Evolutionary conservation across 2,329 filamentous ascomycete species (phyloP).

Genomic region (Monilinia polystroma): DNA sequence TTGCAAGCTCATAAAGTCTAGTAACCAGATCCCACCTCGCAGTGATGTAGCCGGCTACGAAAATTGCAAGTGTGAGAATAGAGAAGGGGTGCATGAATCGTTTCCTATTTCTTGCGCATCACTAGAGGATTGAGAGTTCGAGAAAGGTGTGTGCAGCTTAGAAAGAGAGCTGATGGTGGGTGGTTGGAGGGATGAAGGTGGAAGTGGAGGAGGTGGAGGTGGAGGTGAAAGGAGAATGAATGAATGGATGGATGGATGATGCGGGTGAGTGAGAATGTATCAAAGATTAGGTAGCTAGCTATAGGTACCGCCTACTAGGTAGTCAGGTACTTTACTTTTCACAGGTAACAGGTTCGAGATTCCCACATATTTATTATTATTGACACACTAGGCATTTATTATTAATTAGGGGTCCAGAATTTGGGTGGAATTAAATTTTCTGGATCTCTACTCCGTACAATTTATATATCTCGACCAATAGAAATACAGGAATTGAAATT

Average conservation of each 20-base stretch:
- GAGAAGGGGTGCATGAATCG: conserved; percentile 92
- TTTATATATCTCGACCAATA: background rate
- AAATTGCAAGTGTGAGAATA: conserved; percentile 91
- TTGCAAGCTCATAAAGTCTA: conserved; percentile 90
- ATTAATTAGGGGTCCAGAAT: conserved; percentile 14
- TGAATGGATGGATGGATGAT: background rate
- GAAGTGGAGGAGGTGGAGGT: background rate
- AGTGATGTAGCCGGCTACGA: conserved; percentile 99
- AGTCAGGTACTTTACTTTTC: background rate
- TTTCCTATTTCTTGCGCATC: conserved; percentile 38
- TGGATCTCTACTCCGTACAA: conserved; percentile 1
- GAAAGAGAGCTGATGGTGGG: background rate
- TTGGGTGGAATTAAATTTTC: conserved; percentile 13
- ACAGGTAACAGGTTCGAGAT: conserved; percentile 8
- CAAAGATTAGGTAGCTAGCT: background rate
- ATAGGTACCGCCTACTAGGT: too few relatives aligned
- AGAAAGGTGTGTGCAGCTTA: background rate
- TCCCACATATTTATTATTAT: conserved; percentile 15
- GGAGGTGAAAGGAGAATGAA: background rate
- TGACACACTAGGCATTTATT: background rate
- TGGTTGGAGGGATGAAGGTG: background rate
- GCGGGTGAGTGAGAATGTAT: background rate
- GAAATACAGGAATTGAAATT: conserved; percentile 17
- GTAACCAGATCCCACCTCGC: conserved; percentile 98
- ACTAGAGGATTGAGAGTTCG: conserved; percentile 21